These are phyloP conservation scores for Cyclotella sp. DNA, from an alignment of 108 stramenopile species.

Conservation along the genomic window DNA sequence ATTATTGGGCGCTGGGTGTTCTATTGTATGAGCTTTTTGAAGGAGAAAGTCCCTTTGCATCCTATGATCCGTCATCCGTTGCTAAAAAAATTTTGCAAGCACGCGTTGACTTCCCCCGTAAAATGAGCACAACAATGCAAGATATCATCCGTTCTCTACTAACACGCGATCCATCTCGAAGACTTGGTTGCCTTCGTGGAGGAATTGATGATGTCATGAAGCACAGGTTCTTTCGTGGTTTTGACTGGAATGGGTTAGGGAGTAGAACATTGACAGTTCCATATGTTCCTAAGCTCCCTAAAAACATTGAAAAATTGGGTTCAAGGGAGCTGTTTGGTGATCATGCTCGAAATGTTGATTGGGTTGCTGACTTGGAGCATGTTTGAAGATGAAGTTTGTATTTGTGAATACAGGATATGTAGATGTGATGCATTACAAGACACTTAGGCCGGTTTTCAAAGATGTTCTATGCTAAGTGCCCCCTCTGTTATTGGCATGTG, in stretches of 20 bases:
- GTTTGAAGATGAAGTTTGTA: background rate
- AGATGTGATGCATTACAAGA: background rate
- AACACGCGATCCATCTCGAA: slow-evolving; percentile 52
- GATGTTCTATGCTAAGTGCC: no score
- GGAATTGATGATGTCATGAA: slow-evolving; percentile 68
- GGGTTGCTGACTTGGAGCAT: slow-evolving; percentile 17
- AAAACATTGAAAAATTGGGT: slow-evolving; percentile 26
- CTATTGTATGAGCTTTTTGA: slow-evolving; percentile 85
- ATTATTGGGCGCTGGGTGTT: slow-evolving; percentile 78
- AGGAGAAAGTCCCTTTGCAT: slow-evolving; percentile 78
- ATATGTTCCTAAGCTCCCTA: slow-evolving; percentile 71
- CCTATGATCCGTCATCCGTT: slow-evolving; percentile 79
- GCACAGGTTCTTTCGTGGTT: slow-evolving; percentile 77
- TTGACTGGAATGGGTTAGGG: slow-evolving; percentile 75
- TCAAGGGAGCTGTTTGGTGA: slow-evolving; percentile 10
- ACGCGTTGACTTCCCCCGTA: slow-evolving; percentile 58
- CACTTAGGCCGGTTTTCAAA: no score
- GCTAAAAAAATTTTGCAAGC: slow-evolving; percentile 83
- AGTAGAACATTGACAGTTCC: slow-evolving; percentile 79
- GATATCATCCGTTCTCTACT: slow-evolving; percentile 67
- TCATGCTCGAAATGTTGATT: slow-evolving; percentile 13
- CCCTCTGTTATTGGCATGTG: no score
- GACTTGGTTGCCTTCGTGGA: slow-evolving; percentile 66
- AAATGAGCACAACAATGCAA: slow-evolving; percentile 42
- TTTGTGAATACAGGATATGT: background rate